Conservation (phyloP, 225 moss, liverwort and hornwort species). For the Sphagnum contortum region DNA sequence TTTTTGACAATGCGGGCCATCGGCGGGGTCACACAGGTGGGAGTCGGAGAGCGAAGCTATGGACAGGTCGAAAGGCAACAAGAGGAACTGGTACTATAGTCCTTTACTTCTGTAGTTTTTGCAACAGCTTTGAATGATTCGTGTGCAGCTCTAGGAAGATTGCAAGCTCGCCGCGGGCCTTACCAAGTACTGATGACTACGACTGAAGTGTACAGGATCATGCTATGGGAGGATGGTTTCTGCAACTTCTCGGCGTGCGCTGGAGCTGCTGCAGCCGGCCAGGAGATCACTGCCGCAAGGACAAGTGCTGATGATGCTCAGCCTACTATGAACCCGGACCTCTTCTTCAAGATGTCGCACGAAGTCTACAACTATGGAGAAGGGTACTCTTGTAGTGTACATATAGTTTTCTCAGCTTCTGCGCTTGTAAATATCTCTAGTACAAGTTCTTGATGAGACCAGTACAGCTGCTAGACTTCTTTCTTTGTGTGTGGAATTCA, state of each 20-base stretch:
- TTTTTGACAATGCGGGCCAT: too few species aligned
- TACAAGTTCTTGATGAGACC: background rate
- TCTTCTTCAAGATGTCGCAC: slow-evolving; percentile 97
- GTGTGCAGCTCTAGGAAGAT: too few species aligned
- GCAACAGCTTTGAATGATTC: too few species aligned
- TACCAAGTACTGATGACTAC: too few species aligned
- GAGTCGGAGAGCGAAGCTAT: slow-evolving; percentile 53
- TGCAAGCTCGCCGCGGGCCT: too few species aligned
- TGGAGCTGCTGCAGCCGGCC: slow-evolving; percentile 17
- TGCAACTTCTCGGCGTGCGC: slow-evolving; percentile 77
- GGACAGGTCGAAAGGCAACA: slow-evolving; percentile 92
- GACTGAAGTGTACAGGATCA: slow-evolving; percentile 35
- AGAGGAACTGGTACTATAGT: slow-evolving; percentile 68
- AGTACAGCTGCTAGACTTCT: too few species aligned
- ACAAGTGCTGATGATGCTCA: slow-evolving; percentile 30
- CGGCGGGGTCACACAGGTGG: slow-evolving; percentile 43
- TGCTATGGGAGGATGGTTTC: slow-evolving; percentile 93
- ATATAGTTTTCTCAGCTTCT: too few species aligned
- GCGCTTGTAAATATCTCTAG: too few species aligned
- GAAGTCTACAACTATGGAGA: slow-evolving; percentile 96
- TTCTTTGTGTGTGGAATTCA: too few species aligned
- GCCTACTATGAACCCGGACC: slow-evolving; percentile 58
- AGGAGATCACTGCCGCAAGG: slow-evolving; percentile 6
- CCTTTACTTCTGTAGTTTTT: too few species aligned
- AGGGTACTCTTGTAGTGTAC: slow-evolving; percentile 33